A percentile compares a stretch with the other conserved stretches of the same genome.
Conservation (phyloP, 352 stramenopile species). For the Phytophthora palmivora region DNA sequence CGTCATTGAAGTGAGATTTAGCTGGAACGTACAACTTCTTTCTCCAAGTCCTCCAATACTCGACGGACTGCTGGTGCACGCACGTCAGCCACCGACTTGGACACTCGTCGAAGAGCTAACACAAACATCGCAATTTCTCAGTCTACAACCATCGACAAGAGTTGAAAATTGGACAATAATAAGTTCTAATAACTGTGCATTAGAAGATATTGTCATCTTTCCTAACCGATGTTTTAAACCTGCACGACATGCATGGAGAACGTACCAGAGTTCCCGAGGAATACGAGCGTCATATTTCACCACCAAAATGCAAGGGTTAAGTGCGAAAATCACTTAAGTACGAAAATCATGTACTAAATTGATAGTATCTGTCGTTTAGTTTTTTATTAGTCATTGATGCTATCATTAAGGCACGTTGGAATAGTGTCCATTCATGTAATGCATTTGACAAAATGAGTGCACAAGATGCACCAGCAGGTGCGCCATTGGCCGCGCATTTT, state of each 20-base stretch:
- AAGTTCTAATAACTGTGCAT: not conserved
- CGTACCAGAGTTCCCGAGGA: slow-evolving; percentile 76
- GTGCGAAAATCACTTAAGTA: slow-evolving; percentile 23
- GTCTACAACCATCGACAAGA: not conserved
- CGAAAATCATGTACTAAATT: too few relatives aligned
- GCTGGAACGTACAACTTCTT: slow-evolving; percentile 57
- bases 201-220: not conserved
- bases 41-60: slow-evolving; percentile 66
- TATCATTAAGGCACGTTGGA: slow-evolving; percentile 1
- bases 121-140: slow-evolving; percentile 20
- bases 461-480: slow-evolving; percentile 30
- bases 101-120: slow-evolving; percentile 71
- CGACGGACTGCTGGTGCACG: slow-evolving; percentile 52
- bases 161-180: not conserved
- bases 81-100: slow-evolving; percentile 69
- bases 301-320: slow-evolving; percentile 16
- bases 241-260: slow-evolving; percentile 5
- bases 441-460: slow-evolving; percentile 31
- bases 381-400: not conserved
- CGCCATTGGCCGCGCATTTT: slow-evolving; percentile 57
- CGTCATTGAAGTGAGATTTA: not conserved
- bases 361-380: too few relatives aligned
- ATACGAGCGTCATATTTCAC: slow-evolving; percentile 70
- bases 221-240: not conserved
- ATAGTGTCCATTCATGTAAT: slow-evolving; percentile 1